These are phyloP conservation scores for Oenanthe sinensis DNA, from an alignment of 129 eudicot species.

Conservation along the genomic window DNA sequence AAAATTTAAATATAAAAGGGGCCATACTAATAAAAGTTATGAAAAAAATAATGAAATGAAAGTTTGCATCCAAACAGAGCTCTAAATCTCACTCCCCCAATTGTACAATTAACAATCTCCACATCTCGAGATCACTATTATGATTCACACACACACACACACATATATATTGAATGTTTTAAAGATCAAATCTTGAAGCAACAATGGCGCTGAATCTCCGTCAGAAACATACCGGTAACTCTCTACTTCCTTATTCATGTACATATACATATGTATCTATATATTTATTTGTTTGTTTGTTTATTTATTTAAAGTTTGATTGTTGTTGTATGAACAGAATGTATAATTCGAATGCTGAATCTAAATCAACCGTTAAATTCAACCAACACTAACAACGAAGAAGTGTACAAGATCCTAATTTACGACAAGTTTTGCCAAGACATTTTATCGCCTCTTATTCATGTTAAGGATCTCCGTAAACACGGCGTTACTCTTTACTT, in stretches of 20 bases:
- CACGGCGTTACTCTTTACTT: constrained; percentile 95
- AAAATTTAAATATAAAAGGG: too few relatives aligned
- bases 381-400: constrained; percentile 50
- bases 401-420: constrained; percentile 89
- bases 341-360: constrained; percentile 85
- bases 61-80: too few relatives aligned
- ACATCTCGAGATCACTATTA: too few relatives aligned
- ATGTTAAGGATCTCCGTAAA: constrained; percentile 89
- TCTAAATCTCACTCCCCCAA: too few relatives aligned
- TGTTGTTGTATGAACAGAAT: constrained; percentile 36
- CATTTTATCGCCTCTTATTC: constrained; percentile 81
- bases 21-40: too few relatives aligned
- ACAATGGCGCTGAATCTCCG: constrained; percentile 93
- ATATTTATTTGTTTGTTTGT: too few relatives aligned
- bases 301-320: not conserved
- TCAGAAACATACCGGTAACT: constrained; percentile 73
- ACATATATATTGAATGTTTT: too few relatives aligned
- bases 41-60: too few relatives aligned
- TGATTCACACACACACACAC: too few relatives aligned
- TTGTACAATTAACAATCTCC: too few relatives aligned
- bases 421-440: constrained; percentile 80
- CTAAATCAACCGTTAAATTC: constrained; percentile 77
- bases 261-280: too few relatives aligned
- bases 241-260: not conserved
- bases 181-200: not conserved